Evolutionary conservation across 306 rosid species (phyloP).

Genomic region (Pueraria montana): DNA sequence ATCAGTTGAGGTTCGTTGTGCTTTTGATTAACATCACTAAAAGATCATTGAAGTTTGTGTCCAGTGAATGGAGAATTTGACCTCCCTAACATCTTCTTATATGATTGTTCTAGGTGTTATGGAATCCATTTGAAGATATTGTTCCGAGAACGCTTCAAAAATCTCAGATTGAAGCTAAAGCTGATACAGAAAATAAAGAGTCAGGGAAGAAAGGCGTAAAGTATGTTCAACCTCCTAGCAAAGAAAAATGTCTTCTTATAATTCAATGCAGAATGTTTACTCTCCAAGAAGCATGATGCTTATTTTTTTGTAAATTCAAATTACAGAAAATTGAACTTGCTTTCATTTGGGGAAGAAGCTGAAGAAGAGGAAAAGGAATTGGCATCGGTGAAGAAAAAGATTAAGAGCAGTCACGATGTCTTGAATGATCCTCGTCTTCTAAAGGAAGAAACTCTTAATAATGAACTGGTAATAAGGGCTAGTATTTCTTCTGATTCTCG

Average conservation of each 20-base stretch:
- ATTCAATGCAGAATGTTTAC: conserved; percentile 25
- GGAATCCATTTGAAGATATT: conserved; percentile 96
- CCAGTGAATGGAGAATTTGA: conserved; percentile 39
- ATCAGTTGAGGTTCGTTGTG: conserved; percentile 83
- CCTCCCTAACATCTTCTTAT: conserved; percentile 35
- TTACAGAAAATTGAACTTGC: conserved; percentile 84
- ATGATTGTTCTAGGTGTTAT: conserved; percentile 67
- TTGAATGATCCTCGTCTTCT: conserved; percentile 97
- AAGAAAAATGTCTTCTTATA: conserved; percentile 15
- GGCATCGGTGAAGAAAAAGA: conserved; percentile 81
- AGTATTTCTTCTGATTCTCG: conserved; percentile 36
- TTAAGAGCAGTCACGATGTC: conserved; percentile 96
- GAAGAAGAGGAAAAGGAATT: conserved; percentile 95
- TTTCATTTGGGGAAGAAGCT: conserved; percentile 97
- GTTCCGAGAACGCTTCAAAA: conserved; percentile 71
- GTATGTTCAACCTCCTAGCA: conserved; percentile 54
- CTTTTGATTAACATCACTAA: conserved; percentile 32
- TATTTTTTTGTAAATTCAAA: conserved; percentile 26
- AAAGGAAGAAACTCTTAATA: conserved; percentile 61
- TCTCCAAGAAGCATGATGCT: conserved; percentile 16
- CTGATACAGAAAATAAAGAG: conserved; percentile 68
- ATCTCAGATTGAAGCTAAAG: conserved; percentile 48
- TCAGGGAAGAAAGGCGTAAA: conserved; percentile 82
- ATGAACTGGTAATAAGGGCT: conserved; percentile 64
- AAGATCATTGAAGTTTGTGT: conserved; percentile 23